These are phyloP conservation scores for Colletotrichum sp. DNA, from an alignment of 2,329 filamentous ascomycete genomes.

Conservation along the genomic window DNA sequence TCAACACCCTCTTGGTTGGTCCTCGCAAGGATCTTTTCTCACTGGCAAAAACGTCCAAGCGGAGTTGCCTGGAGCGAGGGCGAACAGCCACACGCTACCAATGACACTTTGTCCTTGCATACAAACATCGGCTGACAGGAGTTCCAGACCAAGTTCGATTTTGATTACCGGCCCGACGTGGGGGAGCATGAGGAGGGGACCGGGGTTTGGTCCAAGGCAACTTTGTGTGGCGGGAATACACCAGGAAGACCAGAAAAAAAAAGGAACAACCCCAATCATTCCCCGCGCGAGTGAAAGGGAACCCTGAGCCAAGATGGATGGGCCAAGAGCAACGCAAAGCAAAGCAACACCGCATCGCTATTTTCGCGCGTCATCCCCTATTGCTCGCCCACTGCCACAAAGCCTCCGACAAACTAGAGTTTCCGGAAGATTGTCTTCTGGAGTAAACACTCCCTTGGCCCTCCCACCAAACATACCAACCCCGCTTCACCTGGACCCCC, in stretches of 20 bases:
- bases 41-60: neutral
- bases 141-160: constrained; percentile 14
- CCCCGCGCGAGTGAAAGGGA: neutral
- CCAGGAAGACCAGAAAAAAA: neutral
- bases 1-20: neutral
- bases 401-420: neutral
- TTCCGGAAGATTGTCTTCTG: neutral
- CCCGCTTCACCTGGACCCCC: neutral
- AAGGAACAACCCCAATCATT: neutral
- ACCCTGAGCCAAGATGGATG: neutral
- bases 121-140: constrained; percentile 16
- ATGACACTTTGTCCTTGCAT: constrained; percentile 2
- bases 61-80: neutral
- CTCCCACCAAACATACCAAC: neutral
- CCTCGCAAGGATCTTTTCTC: neutral
- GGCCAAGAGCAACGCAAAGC: neutral
- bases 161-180: constrained; percentile 13
- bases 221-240: neutral
- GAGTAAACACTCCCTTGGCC: neutral
- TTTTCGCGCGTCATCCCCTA: neutral
- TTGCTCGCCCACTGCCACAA: neutral
- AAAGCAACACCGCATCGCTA: neutral
- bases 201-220: neutral
- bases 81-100: neutral
- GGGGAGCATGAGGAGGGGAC: neutral